These are phyloP conservation scores for Aspergillus puulaauensis DNA, from an alignment of 2,329 filamentous ascomycete genomes.

Conservation along the genomic window DNA sequence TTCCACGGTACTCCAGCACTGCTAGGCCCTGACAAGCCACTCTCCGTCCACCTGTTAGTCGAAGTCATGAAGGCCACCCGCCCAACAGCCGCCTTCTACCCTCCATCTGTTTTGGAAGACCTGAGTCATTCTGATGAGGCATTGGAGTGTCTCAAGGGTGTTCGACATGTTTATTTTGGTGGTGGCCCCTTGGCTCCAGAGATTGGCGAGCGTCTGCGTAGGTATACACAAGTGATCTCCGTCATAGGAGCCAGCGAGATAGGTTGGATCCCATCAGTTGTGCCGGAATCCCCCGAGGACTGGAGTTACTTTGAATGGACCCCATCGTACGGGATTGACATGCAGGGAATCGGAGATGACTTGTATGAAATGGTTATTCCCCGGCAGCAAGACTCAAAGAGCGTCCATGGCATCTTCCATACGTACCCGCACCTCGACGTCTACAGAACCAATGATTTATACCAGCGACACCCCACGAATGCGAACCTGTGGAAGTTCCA, in stretches of 20 bases:
- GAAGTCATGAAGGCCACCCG: constrained; percentile 5
- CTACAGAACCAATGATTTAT: constrained; percentile 24
- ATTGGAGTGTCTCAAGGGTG: constrained; percentile 2
- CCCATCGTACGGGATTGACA: constrained; percentile 17
- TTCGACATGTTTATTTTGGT: constrained; percentile 1
- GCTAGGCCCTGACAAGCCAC: not conserved
- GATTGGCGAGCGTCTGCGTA: not conserved
- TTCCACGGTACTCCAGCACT: constrained; percentile 4
- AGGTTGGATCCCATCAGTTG: not conserved
- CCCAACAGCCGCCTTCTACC: not conserved
- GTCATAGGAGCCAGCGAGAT: not conserved
- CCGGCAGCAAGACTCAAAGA: constrained; percentile 27
- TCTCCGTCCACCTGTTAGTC: constrained; percentile 1
- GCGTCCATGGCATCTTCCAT: constrained; percentile 24
- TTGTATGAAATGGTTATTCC: constrained; percentile 38
- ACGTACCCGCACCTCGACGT: constrained; percentile 32
- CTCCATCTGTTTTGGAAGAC: constrained; percentile 7
- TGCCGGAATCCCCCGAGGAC: not conserved
- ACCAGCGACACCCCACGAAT: constrained; percentile 20
- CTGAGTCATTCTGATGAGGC: constrained; percentile 4
- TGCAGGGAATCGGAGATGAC: constrained; percentile 20
- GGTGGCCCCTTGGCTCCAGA: not conserved
- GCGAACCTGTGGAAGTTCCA: constrained; percentile 23
- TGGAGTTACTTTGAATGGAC: not conserved
- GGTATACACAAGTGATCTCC: not conserved